These are phyloP conservation scores for Aotearoamyces nothofagi DNA, from an alignment of 2,329 filamentous ascomycete species.

Conservation along the genomic window DNA sequence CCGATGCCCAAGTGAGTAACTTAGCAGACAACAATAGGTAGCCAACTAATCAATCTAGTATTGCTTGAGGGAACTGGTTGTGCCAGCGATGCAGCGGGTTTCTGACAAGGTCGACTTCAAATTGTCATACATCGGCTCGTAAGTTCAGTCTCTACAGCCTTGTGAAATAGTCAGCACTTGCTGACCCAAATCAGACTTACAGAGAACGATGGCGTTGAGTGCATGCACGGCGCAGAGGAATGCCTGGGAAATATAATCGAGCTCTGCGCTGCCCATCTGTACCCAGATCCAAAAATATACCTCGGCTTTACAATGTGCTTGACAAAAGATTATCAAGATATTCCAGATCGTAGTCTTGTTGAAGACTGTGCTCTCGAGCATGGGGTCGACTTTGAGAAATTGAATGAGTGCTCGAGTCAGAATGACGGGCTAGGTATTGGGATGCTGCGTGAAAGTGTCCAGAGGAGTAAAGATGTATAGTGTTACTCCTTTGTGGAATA, in stretches of 20 bases:
- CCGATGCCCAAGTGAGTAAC: conserved; percentile 62
- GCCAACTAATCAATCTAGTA: conserved; percentile 27
- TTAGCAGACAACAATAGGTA: too few species aligned
- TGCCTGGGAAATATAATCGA: conserved; percentile 92
- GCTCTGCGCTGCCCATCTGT: conserved; percentile 73
- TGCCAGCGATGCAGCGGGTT: conserved; percentile 75
- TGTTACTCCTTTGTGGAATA: conserved; percentile 4
- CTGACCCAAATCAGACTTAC: conserved; percentile 32
- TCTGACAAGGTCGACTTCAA: conserved; percentile 80
- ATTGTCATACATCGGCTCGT: conserved; percentile 79
- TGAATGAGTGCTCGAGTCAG: conserved; percentile 73
- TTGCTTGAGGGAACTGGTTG: conserved; percentile 64
- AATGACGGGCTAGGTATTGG: conserved; percentile 56
- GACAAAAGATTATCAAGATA: conserved; percentile 56
- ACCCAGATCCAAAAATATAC: conserved; percentile 73
- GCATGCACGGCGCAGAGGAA: conserved; percentile 79
- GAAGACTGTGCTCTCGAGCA: conserved; percentile 85
- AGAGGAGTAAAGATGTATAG: conserved; percentile 42
- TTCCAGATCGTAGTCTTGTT: conserved; percentile 65
- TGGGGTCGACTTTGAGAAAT: conserved; percentile 63
- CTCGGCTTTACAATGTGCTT: conserved; percentile 92
- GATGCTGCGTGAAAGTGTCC: conserved; percentile 52
- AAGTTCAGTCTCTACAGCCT: conserved; percentile 17
- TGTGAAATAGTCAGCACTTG: conserved; percentile 1
- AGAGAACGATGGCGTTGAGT: conserved; percentile 68